Percentiles rank a stretch among this genome's conserved stretches.
phyloP scores from a whole-genome alignment of 768 basidiomycete species.

The Termitomyces sp. region DNA sequence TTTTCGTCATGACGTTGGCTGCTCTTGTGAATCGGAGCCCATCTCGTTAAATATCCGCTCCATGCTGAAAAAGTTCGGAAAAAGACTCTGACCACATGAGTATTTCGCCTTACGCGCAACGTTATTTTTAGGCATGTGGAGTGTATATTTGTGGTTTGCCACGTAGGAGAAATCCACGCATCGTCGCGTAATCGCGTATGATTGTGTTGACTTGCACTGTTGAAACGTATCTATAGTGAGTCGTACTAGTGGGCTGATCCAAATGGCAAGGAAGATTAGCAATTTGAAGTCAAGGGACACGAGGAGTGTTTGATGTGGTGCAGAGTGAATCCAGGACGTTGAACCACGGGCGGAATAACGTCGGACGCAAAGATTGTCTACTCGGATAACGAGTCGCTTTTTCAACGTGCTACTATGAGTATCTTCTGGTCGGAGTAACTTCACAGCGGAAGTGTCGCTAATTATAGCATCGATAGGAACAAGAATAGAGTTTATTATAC shows the following conservation, averaged over 20 bases:
- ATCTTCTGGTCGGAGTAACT: not conserved
- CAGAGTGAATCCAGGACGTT: not conserved
- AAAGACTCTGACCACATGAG: slow-evolving; percentile 8
- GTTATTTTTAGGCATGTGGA: not conserved
- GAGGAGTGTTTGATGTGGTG: too few relatives aligned
- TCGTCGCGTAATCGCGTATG: not conserved
- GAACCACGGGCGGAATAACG: not conserved
- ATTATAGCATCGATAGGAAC: not conserved
- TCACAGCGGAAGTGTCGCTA: not conserved
- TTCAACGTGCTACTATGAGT: not conserved
- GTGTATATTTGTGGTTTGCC: not conserved
- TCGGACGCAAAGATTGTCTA: not conserved
- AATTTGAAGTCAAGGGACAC: too few relatives aligned
- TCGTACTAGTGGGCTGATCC: not conserved
- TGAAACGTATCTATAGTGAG: not conserved
- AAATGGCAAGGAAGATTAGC: not conserved
- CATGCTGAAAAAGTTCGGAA: slow-evolving; percentile 10
- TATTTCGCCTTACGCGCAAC: not conserved
- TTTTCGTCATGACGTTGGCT: slow-evolving; percentile 12
- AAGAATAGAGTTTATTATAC: not conserved
- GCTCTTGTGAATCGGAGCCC: not conserved
- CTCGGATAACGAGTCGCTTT: not conserved
- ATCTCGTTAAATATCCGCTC: slow-evolving; percentile 2
- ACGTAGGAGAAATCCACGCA: not conserved
- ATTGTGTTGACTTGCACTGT: not conserved